These are phyloP conservation scores for Williopsis jadinii DNA, from an alignment of 1,139 yeast genomes.

Conservation along the genomic window DNA sequence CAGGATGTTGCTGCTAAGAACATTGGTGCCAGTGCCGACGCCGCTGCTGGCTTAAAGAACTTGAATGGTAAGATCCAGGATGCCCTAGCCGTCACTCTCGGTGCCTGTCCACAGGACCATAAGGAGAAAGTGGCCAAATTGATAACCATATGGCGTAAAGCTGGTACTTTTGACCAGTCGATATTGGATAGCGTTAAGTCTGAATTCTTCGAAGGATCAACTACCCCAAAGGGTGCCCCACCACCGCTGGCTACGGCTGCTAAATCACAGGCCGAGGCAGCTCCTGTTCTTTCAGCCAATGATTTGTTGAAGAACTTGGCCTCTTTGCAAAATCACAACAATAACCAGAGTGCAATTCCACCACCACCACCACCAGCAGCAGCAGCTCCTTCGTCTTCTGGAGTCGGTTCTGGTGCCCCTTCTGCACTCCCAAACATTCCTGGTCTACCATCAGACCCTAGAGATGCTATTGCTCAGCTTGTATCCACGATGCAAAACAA, in stretches of 20 bases:
- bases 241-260: conserved; percentile 15
- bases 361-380: no score
- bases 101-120: conserved; percentile 43
- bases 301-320: conserved; percentile 63
- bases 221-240: conserved; percentile 30
- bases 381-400: no score
- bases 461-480: conserved; percentile 39
- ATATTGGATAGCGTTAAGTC: conserved; percentile 48
- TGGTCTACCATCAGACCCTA: conserved; percentile 26
- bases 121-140: conserved; percentile 72
- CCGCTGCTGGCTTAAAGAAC: conserved; percentile 54
- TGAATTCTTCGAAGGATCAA: conserved; percentile 41
- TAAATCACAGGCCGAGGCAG: conserved; percentile 17
- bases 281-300: conserved; percentile 29
- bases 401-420: conserved; percentile 9
- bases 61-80: conserved; percentile 53
- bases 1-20: conserved; percentile 64
- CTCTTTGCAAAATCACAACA: conserved; percentile 30
- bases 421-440: conserved; percentile 11
- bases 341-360: background rate
- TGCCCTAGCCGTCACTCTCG: conserved; percentile 53
- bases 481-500: conserved; percentile 28
- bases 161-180: conserved; percentile 63
- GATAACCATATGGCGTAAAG: conserved; percentile 89
- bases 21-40: conserved; percentile 34